Conservation (phyloP, 2,329 filamentous ascomycete genomes). For the Nectriaceae sp. region DNA sequence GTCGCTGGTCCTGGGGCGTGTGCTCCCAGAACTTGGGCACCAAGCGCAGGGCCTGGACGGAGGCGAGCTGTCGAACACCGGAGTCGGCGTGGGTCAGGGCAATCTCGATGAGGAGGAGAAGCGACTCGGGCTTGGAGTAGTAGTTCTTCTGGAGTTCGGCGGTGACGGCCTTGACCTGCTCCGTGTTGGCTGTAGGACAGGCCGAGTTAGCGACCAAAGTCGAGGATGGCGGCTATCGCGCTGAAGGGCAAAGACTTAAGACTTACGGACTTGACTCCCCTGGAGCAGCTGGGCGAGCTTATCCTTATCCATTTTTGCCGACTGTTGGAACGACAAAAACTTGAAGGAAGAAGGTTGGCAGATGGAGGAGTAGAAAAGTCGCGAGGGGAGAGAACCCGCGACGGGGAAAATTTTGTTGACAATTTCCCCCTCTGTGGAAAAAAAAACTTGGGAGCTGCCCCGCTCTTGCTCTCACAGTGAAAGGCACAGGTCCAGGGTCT, state of each 20-base stretch:
- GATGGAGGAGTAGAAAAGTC: constrained; percentile 12
- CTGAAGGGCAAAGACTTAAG: too few species aligned
- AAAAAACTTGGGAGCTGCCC: constrained; percentile 20
- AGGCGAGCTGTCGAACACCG: constrained; percentile 83
- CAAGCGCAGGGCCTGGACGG: constrained; percentile 84
- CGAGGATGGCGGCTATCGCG: too few species aligned
- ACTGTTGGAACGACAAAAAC: constrained; percentile 21
- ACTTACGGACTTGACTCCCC: constrained; percentile 84
- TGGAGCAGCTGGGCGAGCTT: constrained; percentile 85
- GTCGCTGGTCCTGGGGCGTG: constrained; percentile 74
- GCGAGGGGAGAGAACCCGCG: constrained; percentile 3
- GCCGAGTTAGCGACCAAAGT: constrained; percentile 12
- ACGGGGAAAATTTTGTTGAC: constrained; percentile 18
- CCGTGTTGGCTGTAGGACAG: constrained; percentile 71
- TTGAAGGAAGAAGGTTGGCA: background rate
- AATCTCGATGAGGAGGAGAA: constrained; percentile 85
- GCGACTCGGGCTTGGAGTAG: constrained; percentile 82
- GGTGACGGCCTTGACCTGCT: constrained; percentile 86
- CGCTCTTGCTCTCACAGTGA: constrained; percentile 14
- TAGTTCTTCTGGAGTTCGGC: constrained; percentile 89
- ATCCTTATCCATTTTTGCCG: constrained; percentile 52
- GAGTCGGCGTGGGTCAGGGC: constrained; percentile 74
- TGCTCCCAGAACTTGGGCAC: constrained; percentile 84
- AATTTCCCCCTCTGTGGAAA: too few species aligned
- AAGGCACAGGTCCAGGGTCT: too few species aligned